Conservation (phyloP, 2,329 filamentous ascomycete species). For the Periglandula ipomoeae region DNA sequence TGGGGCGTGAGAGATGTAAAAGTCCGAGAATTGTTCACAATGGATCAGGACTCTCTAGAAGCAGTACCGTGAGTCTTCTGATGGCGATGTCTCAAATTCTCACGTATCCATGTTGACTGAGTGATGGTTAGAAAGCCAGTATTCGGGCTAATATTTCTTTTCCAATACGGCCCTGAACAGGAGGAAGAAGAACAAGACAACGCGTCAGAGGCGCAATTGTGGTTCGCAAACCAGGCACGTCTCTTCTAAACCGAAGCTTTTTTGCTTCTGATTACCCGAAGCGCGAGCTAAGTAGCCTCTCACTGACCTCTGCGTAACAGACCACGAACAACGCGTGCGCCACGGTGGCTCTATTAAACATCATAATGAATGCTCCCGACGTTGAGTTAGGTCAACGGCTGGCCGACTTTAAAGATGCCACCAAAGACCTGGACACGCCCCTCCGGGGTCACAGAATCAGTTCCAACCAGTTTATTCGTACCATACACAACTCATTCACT, state of each 20-base stretch:
- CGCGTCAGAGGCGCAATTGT: slow-evolving; percentile 45
- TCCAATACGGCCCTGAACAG: slow-evolving; percentile 52
- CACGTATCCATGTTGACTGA: background rate
- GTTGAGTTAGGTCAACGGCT: slow-evolving; percentile 64
- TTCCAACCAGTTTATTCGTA: slow-evolving; percentile 66
- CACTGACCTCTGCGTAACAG: slow-evolving; percentile 29
- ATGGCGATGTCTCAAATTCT: background rate
- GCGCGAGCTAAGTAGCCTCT: background rate
- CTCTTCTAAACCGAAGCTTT: background rate
- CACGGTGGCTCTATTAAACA: slow-evolving; percentile 86
- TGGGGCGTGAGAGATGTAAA: slow-evolving; percentile 67
- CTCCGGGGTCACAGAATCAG: slow-evolving; percentile 69
- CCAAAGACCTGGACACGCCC: slow-evolving; percentile 57
- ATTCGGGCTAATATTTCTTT: slow-evolving; percentile 83
- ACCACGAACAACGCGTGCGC: slow-evolving; percentile 80
- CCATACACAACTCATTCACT: slow-evolving; percentile 82
- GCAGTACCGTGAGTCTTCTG: slow-evolving; percentile 46
- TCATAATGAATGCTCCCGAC: slow-evolving; percentile 71
- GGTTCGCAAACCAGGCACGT: slow-evolving; percentile 86
- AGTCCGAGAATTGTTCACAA: slow-evolving; percentile 64
- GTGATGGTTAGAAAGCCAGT: slow-evolving; percentile 52
- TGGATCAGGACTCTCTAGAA: slow-evolving; percentile 59
- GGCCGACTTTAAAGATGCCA: slow-evolving; percentile 62
- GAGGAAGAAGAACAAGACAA: slow-evolving; percentile 46
- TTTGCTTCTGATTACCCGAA: background rate